Percentiles rank a stretch among this genome's conserved stretches.
Conservation (phyloP, 2,329 filamentous ascomycete genomes). For the Leptosphaerulina australis region DNA sequence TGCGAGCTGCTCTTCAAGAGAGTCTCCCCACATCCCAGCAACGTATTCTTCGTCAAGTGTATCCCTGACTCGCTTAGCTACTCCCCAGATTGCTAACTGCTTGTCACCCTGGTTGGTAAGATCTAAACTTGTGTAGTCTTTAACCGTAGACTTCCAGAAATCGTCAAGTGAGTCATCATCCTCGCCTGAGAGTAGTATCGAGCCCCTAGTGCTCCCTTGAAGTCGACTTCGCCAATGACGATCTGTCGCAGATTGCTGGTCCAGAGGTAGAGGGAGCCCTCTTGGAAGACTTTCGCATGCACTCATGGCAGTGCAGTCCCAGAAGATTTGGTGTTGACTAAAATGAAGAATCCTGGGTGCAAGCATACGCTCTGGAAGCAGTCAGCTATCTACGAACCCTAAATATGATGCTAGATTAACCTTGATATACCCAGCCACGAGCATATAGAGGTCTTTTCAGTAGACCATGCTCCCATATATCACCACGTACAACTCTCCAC, state of each 20-base stretch:
- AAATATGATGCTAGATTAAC: constrained; percentile 15
- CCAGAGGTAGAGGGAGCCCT: constrained; percentile 15
- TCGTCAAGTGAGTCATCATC: constrained; percentile 25
- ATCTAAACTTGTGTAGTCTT: constrained; percentile 27
- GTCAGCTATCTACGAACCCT: neutral
- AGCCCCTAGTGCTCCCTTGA: neutral
- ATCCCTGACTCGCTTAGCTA: constrained; percentile 34
- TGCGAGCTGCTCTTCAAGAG: constrained; percentile 33
- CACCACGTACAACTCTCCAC: constrained; percentile 27
- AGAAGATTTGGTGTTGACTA: constrained; percentile 24
- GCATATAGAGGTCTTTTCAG: constrained; percentile 26
- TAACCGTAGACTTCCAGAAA: constrained; percentile 30
- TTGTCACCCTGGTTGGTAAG: constrained; percentile 32
- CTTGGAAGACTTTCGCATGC: constrained; percentile 21
- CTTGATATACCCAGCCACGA: constrained; percentile 42
- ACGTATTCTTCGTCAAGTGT: constrained; percentile 26
- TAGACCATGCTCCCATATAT: constrained; percentile 31
- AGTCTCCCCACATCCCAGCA: constrained; percentile 28
- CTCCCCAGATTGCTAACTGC: constrained; percentile 30
- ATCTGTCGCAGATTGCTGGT: constrained; percentile 16
- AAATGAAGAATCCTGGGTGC: constrained; percentile 33
- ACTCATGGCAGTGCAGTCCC: constrained; percentile 24
- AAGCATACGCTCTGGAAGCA: constrained; percentile 32
- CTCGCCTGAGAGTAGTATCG: constrained; percentile 13
- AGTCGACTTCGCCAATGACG: constrained; percentile 18